Base-by-base conservation (phyloP, 1,284 basidiomycete species). In the Leccinum holopus region DNA sequence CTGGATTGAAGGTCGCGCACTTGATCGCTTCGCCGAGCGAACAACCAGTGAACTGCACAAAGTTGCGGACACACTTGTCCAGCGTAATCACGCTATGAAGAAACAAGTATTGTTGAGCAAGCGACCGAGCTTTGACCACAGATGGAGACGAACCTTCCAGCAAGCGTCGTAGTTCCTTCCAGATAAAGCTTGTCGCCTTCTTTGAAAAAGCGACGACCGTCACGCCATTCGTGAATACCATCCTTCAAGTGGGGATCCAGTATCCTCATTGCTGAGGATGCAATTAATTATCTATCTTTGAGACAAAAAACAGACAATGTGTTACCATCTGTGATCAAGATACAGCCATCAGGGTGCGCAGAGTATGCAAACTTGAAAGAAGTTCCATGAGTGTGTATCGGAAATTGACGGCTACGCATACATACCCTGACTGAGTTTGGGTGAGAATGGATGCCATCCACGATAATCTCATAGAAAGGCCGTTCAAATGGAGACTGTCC, bases 371-470 rank as follows among this genome's bases (percentile, higher is more conserved):
- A 80, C 90, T 92, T 70, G 25, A 62, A 51, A 63, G 39, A 37
- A 49, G 18, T 65, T 12, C 67, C 37, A 57, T 57, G 57, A 67
- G 18, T 14, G 8, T 12, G 8, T 8, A 52, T 51, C 32, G 21
- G 35, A 55, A 33, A 58, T 54, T 8, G 49, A n/a, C 28, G 57
- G 12, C 28, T 75, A n/a, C 41, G 28, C 85, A 60, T 37, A 32
- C 85, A 60, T 74, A 91, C 90, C 68, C 92, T 82, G 59, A 96
- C 91, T 54, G 91, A 92, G 76, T 94, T 93, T 4, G 94, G 94
- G 75, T 96, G 94, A 30, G 87, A 91, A 74, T 97, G 94, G 62
- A 94, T 87, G 0, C 94, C 94, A 72, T 97, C 94, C 11, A 94
- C 93, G 65, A 97, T 97, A 63, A 96, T 78, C 60, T 91, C 93